These are phyloP conservation scores for Aspergillus caelatus DNA, from an alignment of 2,329 filamentous ascomycete species.

Conservation along the genomic window DNA sequence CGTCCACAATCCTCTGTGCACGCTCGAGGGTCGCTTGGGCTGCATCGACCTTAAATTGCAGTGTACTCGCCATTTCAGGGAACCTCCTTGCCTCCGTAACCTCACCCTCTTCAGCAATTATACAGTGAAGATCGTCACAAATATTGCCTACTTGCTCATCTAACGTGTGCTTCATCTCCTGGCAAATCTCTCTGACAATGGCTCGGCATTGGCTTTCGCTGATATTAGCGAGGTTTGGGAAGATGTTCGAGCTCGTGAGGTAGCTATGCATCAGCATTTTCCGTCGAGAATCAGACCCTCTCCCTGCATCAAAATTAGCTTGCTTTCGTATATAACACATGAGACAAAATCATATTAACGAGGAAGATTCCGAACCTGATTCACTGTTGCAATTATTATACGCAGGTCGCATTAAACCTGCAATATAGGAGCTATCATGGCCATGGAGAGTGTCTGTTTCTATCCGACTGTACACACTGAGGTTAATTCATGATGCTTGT, in stretches of 20 bases:
- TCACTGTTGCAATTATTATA: constrained; percentile 13
- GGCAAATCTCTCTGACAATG: neutral
- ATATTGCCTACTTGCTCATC: neutral
- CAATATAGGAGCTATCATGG: constrained; percentile 18
- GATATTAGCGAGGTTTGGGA: neutral
- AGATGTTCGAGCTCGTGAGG: neutral
- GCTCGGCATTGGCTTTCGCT: neutral
- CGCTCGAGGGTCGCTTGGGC: neutral
- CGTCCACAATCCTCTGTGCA: neutral
- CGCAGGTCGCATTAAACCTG: constrained; percentile 12
- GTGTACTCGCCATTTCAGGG: neutral
- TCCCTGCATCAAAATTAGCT: neutral
- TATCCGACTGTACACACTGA: constrained; percentile 1
- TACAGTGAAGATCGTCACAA: neutral
- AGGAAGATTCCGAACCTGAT: neutral
- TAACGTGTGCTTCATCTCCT: neutral
- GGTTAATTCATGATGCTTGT: neutral
- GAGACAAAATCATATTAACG: neutral
- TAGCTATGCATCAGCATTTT: neutral
- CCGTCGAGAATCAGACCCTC: neutral
- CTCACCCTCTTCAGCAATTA: neutral
- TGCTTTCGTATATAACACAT: neutral
- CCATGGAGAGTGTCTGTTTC: constrained; percentile 9
- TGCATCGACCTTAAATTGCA: neutral
- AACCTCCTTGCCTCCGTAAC: neutral